These are phyloP conservation scores for Pontederia paniculata DNA, from an alignment of 176 grass and related monocot species.

Conservation along the genomic window DNA sequence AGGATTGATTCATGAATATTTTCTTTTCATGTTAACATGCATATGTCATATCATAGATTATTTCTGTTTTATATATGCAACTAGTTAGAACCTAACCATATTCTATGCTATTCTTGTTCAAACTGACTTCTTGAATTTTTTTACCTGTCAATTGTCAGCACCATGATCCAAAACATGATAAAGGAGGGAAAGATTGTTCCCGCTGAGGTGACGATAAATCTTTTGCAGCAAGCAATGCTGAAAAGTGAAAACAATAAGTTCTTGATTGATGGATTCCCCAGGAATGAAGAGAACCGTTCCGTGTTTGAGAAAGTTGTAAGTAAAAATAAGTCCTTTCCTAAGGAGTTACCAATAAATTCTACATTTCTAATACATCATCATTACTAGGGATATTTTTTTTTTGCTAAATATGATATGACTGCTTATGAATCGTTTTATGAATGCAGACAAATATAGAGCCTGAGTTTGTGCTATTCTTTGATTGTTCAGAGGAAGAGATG, in stretches of 20 bases:
- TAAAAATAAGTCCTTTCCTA: not conserved
- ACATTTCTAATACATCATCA: too few species aligned
- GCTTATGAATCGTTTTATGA: too few species aligned
- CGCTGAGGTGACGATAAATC: conserved; percentile 31
- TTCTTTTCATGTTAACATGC: too few species aligned
- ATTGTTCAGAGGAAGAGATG: conserved; percentile 36
- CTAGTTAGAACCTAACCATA: not conserved
- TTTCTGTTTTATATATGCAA: too few species aligned
- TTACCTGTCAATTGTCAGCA: conserved; percentile 23
- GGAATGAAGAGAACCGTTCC: conserved; percentile 47
- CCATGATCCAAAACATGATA: conserved; percentile 63
- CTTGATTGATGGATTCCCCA: conserved; percentile 73
- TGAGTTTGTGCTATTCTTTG: not conserved
- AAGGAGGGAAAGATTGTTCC: conserved; percentile 67
- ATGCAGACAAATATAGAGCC: too few species aligned
- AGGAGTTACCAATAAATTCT: too few species aligned
- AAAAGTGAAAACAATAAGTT: conserved; percentile 69
- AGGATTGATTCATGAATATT: too few species aligned
- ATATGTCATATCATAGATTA: too few species aligned
- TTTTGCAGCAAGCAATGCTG: conserved; percentile 65
- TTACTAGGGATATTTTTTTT: too few species aligned
- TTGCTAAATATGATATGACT: too few species aligned
- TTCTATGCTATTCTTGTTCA: not conserved
- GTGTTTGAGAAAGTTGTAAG: conserved; percentile 56
- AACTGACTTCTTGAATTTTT: conserved; percentile 2